Evolutionary conservation across 2,329 filamentous ascomycete species (phyloP).

Genomic region (Aspergillus spinulosporus): DNA sequence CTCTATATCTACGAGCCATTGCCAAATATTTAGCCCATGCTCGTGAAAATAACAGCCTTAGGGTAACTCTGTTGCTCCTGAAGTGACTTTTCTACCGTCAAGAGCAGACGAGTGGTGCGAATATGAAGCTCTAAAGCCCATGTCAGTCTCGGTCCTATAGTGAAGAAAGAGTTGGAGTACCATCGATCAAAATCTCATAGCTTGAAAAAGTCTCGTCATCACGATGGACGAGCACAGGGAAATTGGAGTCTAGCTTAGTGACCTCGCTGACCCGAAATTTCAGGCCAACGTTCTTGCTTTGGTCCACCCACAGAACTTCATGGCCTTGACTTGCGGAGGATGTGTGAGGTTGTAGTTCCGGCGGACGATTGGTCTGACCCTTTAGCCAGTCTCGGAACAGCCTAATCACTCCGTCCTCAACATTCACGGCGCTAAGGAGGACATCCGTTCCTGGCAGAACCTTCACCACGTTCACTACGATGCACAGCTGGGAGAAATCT

Average conservation of each 20-base stretch:
- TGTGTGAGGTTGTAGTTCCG: constrained; percentile 5
- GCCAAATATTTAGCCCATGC: neutral
- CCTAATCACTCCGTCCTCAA: constrained; percentile 68
- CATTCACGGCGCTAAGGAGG: constrained; percentile 64
- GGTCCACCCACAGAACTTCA: constrained; percentile 68
- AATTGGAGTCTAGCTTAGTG: constrained; percentile 42
- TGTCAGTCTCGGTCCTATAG: neutral
- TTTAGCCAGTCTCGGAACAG: constrained; percentile 73
- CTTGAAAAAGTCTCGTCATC: constrained; percentile 67
- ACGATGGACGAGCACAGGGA: constrained; percentile 56
- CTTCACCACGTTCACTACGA: constrained; percentile 67
- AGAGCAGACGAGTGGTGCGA: constrained; percentile 62
- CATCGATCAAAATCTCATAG: constrained; percentile 71
- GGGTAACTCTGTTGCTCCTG: constrained; percentile 59
- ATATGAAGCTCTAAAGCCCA: constrained; percentile 62
- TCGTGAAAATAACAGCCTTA: constrained; percentile 58
- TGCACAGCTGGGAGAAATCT: constrained; percentile 72
- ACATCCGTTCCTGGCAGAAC: constrained; percentile 61
- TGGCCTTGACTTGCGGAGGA: constrained; percentile 23
- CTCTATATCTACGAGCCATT: constrained; percentile 12
- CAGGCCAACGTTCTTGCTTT: constrained; percentile 64
- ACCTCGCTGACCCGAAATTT: constrained; percentile 64
- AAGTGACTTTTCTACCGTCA: constrained; percentile 65
- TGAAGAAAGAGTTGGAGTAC: constrained; percentile 45
- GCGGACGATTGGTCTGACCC: constrained; percentile 34